Evolutionary conservation across 805 yeast species (phyloP).

Genomic region (Saturnispora sanitii): DNA sequence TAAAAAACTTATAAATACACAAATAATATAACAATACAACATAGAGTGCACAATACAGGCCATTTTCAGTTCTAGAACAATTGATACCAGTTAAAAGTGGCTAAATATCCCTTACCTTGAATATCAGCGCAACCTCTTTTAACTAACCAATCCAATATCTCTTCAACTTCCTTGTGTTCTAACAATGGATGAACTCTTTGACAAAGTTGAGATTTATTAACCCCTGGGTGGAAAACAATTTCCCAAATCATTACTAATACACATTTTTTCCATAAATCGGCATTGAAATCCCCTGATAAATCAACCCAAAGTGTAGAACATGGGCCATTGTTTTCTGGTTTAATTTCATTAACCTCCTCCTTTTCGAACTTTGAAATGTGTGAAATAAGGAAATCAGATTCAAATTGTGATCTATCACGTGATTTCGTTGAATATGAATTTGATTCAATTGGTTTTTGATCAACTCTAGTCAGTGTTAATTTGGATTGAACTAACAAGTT

Average conservation of each 20-base stretch:
- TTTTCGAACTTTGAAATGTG: conserved; percentile 12
- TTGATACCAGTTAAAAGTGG: conserved; percentile 35
- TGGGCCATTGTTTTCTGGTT: conserved; percentile 51
- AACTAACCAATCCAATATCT: conserved; percentile 37
- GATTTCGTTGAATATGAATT: conserved; percentile 68
- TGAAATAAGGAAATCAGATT: conserved; percentile 48
- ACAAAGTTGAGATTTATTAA: conserved; percentile 22
- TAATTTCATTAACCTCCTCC: conserved; percentile 17
- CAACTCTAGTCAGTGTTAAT: conserved; percentile 42
- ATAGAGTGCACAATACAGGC: neutral
- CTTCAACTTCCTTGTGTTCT: conserved; percentile 30
- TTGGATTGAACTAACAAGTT: conserved; percentile 38
- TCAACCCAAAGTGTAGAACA: conserved; percentile 69
- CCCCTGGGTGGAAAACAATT: conserved; percentile 48
- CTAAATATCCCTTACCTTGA: conserved; percentile 31
- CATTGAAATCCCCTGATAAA: conserved; percentile 49
- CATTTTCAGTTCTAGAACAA: neutral
- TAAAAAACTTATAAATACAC: too few species aligned
- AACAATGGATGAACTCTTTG: conserved; percentile 23
- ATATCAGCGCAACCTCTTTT: conserved; percentile 29
- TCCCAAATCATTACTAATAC: conserved; percentile 37
- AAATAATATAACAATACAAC: too few species aligned
- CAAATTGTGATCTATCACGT: conserved; percentile 57
- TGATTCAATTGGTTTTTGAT: conserved; percentile 38
- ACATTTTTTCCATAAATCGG: conserved; percentile 48